Conservation (phyloP, 495 filamentous ascomycete genomes). For the Penicillium dipodomyicola region DNA sequence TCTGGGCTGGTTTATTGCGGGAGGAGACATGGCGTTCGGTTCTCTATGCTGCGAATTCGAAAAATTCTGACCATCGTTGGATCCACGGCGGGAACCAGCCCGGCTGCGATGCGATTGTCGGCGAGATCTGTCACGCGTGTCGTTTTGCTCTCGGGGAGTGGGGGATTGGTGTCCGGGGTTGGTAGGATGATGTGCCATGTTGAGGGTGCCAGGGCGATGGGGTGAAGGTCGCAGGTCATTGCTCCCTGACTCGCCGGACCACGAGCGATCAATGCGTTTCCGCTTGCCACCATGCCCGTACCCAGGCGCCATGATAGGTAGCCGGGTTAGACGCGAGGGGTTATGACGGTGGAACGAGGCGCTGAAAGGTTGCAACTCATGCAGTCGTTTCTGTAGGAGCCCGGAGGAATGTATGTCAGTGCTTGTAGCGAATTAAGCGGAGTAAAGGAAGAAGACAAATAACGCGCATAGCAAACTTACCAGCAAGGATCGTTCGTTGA, state of each 20-base stretch:
- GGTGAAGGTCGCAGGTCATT: constrained; percentile 61
- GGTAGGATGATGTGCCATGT: constrained; percentile 53
- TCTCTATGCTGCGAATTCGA: constrained; percentile 32
- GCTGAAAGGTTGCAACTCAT: constrained; percentile 43
- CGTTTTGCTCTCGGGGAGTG: constrained; percentile 41
- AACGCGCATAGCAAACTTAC: constrained; percentile 15
- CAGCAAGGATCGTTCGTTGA: constrained; percentile 12
- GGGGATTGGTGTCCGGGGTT: constrained; percentile 32
- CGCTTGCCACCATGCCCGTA: constrained; percentile 54
- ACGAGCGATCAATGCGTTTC: constrained; percentile 56
- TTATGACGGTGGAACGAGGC: constrained; percentile 29
- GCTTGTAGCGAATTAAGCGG: constrained; percentile 12
- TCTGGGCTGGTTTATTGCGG: constrained; percentile 31
- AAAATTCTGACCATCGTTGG: constrained; percentile 35
- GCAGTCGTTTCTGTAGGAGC: constrained; percentile 26
- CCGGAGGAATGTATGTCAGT: constrained; percentile 10
- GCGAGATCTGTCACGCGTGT: constrained; percentile 45
- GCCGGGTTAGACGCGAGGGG: constrained; percentile 30
- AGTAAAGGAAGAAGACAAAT: background rate
- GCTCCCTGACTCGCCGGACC: constrained; percentile 46
- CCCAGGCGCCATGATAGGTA: constrained; percentile 50
- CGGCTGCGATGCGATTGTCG: constrained; percentile 45
- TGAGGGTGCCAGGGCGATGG: constrained; percentile 59
- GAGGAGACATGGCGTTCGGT: constrained; percentile 39
- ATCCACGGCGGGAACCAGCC: constrained; percentile 32